A percentile compares a stretch with the other conserved stretches of the same genome.
Conservation (phyloP, 2,329 filamentous ascomycete genomes). For the Pseudopithomyces maydicus region DNA sequence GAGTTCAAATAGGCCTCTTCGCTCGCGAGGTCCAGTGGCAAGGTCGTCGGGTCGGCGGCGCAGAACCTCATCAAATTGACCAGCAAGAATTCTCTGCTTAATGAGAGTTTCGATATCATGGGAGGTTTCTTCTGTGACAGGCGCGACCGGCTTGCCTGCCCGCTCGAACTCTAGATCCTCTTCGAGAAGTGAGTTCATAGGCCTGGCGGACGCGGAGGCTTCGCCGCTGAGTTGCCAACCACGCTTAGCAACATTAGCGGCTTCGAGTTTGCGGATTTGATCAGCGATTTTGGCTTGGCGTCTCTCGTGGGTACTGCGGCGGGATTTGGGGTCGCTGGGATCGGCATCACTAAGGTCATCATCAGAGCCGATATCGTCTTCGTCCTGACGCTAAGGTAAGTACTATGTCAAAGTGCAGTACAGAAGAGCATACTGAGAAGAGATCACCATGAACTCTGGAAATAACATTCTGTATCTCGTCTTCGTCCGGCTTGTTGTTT, state of each 20-base stretch:
- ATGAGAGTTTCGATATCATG: slow-evolving; percentile 93
- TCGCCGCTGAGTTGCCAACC: slow-evolving; percentile 92
- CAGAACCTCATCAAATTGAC: slow-evolving; percentile 90
- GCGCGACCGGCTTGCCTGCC: slow-evolving; percentile 89
- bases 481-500: slow-evolving; percentile 52
- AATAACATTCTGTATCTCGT: slow-evolving; percentile 81
- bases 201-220: slow-evolving; percentile 79
- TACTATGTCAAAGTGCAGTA: too few relatives aligned
- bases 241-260: slow-evolving; percentile 84
- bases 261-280: slow-evolving; percentile 90
- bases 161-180: slow-evolving; percentile 96
- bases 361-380: slow-evolving; percentile 63
- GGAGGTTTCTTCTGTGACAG: slow-evolving; percentile 88
- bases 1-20: slow-evolving; percentile 77
- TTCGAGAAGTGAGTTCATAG: slow-evolving; percentile 89
- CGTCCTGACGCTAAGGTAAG: slow-evolving; percentile 37
- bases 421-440: slow-evolving; percentile 62
- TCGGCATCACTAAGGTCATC: slow-evolving; percentile 67
- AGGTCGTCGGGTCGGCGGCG: slow-evolving; percentile 78
- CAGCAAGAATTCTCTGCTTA: slow-evolving; percentile 86
- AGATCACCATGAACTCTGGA: slow-evolving; percentile 85
- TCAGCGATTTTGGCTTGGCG: slow-evolving; percentile 83
- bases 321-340: slow-evolving; percentile 71
- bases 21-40: slow-evolving; percentile 62
- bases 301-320: slow-evolving; percentile 83